These are phyloP conservation scores for Trichosporon coremiiforme DNA, from an alignment of 1,284 basidiomycete genomes.

Conservation along the genomic window DNA sequence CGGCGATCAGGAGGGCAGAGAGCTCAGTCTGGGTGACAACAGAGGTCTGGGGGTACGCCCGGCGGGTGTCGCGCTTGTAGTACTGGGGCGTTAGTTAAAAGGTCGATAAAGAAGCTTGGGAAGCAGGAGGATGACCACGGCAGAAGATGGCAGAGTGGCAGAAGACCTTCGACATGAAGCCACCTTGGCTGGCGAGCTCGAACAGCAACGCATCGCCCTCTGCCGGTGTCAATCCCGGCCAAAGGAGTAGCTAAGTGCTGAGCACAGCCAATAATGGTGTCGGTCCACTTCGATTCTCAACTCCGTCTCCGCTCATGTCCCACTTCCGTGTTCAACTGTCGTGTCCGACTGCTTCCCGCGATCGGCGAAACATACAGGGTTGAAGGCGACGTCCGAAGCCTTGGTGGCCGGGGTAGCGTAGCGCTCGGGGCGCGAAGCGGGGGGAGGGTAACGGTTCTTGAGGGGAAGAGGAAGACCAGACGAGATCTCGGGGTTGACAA, in stretches of 20 bases:
- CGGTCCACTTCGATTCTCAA: not conserved
- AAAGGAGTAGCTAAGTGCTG: too few species aligned
- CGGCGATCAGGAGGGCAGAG: constrained; percentile 77
- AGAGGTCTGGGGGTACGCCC: constrained; percentile 84
- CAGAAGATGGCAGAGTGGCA: too few species aligned
- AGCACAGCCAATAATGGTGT: too few species aligned
- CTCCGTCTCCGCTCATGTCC: not conserved
- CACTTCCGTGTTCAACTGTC: not conserved
- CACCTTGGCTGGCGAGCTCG: too few species aligned
- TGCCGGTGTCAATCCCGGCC: too few species aligned
- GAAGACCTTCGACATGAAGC: too few species aligned
- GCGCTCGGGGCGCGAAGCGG: constrained; percentile 79
- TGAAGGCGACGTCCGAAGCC: constrained; percentile 62
- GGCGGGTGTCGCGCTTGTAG: constrained; percentile 91
- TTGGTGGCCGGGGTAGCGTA: constrained; percentile 85
- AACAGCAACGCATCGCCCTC: too few species aligned
- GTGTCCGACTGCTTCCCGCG: not conserved
- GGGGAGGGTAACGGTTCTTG: constrained; percentile 78
- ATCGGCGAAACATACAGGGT: constrained; percentile 31
- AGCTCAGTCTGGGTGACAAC: constrained; percentile 78
- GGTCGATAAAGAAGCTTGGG: too few species aligned
- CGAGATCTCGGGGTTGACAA: constrained; percentile 84
- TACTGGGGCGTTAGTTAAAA: constrained; percentile 59
- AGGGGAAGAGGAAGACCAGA: constrained; percentile 79
- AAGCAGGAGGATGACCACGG: too few species aligned